Conservation (phyloP, 1,284 basidiomycete species). For the Naganishia sp. region DNA sequence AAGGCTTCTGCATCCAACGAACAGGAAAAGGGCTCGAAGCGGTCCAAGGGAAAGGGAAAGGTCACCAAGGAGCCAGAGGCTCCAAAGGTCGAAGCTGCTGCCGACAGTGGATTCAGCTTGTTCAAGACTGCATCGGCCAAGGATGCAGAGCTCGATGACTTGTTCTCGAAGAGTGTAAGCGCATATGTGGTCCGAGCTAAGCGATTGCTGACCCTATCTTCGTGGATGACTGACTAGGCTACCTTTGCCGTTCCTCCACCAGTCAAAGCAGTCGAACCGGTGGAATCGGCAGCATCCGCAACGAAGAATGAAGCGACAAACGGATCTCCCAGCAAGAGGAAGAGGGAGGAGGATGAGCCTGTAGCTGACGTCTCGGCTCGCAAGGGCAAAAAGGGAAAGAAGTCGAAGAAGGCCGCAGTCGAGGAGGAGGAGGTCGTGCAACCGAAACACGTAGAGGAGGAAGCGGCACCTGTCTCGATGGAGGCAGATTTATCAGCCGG, state of each 20-base stretch:
- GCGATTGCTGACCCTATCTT: too few relatives aligned
- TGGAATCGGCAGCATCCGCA: constrained; percentile 33
- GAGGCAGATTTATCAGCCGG: neutral
- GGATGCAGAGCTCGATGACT: constrained; percentile 50
- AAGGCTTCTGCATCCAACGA: constrained; percentile 14
- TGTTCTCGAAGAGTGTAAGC: constrained; percentile 55
- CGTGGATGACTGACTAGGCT: constrained; percentile 35
- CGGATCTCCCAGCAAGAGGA: constrained; percentile 14
- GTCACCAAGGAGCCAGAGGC: constrained; percentile 38
- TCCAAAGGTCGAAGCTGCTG: constrained; percentile 28
- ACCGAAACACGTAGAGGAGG: constrained; percentile 37
- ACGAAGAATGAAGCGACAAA: neutral
- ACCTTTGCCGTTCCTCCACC: constrained; percentile 38
- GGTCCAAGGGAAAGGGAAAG: constrained; percentile 33
- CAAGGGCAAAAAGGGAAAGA: constrained; percentile 32
- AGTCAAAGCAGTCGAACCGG: constrained; percentile 2
- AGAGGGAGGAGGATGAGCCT: constrained; percentile 25
- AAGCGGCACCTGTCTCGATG: constrained; percentile 30
- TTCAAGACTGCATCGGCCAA: constrained; percentile 41
- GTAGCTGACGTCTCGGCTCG: constrained; percentile 31
- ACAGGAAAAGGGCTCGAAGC: constrained; percentile 36
- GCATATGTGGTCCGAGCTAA: neutral
- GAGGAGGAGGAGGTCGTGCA: constrained; percentile 30
- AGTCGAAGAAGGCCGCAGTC: constrained; percentile 33
- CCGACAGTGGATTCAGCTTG: constrained; percentile 35